phyloP scores from a whole-genome alignment of 345 rosid genomes.

The Eucalyptus sp. region DNA sequence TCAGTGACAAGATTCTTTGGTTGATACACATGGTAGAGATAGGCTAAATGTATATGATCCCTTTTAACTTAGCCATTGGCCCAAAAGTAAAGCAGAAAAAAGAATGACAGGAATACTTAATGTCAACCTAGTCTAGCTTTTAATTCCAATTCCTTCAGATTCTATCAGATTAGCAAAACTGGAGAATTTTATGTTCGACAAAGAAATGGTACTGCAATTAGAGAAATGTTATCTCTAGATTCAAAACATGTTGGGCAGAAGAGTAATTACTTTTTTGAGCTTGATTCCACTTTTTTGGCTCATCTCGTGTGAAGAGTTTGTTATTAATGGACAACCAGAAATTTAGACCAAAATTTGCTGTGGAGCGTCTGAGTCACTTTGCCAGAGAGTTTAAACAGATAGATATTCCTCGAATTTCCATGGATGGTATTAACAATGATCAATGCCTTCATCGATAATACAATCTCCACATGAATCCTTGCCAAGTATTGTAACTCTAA shows the following conservation, averaged over 20 bases:
- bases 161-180: too few relatives aligned
- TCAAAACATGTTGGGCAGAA: background rate
- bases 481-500: background rate
- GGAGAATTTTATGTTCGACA: background rate
- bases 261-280: background rate
- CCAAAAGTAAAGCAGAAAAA: too few relatives aligned
- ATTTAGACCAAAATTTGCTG: background rate
- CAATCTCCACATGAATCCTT: background rate
- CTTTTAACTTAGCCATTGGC: too few relatives aligned
- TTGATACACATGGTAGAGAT: too few relatives aligned
- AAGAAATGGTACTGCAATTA: background rate
- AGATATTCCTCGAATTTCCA: background rate
- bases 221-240: background rate
- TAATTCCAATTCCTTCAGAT: too few relatives aligned
- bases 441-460: background rate
- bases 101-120: too few relatives aligned
- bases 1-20: too few relatives aligned
- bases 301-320: background rate
- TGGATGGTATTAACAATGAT: background rate
- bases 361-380: background rate
- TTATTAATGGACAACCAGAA: background rate
- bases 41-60: too few relatives aligned
- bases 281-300: background rate
- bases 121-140: too few relatives aligned
- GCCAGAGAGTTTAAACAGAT: background rate